Conservation (phyloP, 495 filamentous ascomycete genomes). For the Physcia stellaris region DNA sequence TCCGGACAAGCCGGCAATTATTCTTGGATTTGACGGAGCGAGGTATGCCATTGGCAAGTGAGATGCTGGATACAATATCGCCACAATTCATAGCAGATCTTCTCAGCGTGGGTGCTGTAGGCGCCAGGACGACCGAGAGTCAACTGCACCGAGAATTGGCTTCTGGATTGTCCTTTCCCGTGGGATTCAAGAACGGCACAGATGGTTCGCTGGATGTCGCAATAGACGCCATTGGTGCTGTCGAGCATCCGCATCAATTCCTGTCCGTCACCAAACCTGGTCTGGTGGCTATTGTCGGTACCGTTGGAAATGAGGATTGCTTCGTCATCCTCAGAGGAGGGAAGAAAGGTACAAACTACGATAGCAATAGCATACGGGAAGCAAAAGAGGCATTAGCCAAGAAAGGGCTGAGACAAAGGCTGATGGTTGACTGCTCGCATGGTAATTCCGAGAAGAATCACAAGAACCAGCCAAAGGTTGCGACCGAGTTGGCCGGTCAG, state of each 20-base stretch:
- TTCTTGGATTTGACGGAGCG: slow-evolving; percentile 76
- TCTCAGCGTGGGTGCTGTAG: slow-evolving; percentile 90
- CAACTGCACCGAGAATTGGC: slow-evolving; percentile 93
- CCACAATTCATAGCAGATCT: slow-evolving; percentile 90
- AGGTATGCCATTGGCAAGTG: slow-evolving; percentile 86
- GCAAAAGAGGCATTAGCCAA: slow-evolving; percentile 69
- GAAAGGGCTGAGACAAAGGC: slow-evolving; percentile 75
- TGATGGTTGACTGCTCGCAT: slow-evolving; percentile 98
- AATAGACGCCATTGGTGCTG: slow-evolving; percentile 89
- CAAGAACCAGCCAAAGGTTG: slow-evolving; percentile 85
- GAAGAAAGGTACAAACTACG: slow-evolving; percentile 87
- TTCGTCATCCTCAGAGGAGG: slow-evolving; percentile 93
- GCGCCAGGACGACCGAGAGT: slow-evolving; percentile 91
- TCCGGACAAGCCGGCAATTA: slow-evolving; percentile 73
- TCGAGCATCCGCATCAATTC: slow-evolving; percentile 87
- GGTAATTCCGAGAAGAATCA: slow-evolving; percentile 56
- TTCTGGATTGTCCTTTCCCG: slow-evolving; percentile 93
- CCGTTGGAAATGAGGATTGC: slow-evolving; percentile 85
- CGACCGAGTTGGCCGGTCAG: slow-evolving; percentile 68
- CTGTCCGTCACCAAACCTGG: slow-evolving; percentile 99
- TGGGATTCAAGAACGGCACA: slow-evolving; percentile 98
- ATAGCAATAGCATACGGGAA: slow-evolving; percentile 62
- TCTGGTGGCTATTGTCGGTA: slow-evolving; percentile 86
- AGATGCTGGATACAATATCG: slow-evolving; percentile 99
- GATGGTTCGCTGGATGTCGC: slow-evolving; percentile 91